These are phyloP conservation scores for Puccinia hordei DNA, from an alignment of 1,284 basidiomycete genomes.

Conservation along the genomic window DNA sequence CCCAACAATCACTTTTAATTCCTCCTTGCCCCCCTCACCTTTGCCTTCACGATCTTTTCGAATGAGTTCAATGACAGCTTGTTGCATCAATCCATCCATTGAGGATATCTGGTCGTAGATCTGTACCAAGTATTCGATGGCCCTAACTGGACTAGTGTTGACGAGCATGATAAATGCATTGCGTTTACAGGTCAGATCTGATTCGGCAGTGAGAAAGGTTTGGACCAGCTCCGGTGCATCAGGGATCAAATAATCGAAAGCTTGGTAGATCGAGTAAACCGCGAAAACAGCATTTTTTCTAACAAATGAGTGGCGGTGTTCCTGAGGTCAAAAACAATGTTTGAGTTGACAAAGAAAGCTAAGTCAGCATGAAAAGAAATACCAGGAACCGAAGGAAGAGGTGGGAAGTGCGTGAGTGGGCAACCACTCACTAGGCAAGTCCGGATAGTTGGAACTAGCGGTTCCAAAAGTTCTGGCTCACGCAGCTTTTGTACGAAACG, in stretches of 20 bases:
- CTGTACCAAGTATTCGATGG: constrained; percentile 84
- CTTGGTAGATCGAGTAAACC: constrained; percentile 87
- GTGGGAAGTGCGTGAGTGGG: neutral
- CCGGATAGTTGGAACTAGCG: constrained; percentile 88
- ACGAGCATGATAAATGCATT: constrained; percentile 96
- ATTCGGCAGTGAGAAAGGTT: constrained; percentile 95
- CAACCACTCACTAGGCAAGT: constrained; percentile 68
- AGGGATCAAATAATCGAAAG: constrained; percentile 90
- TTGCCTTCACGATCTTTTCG: constrained; percentile 72
- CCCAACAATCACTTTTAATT: constrained; percentile 69
- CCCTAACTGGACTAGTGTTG: constrained; percentile 82
- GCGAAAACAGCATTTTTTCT: constrained; percentile 99
- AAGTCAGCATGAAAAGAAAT: neutral
- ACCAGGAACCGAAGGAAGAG: neutral
- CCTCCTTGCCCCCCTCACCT: constrained; percentile 53
- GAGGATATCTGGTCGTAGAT: constrained; percentile 80
- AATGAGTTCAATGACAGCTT: constrained; percentile 93
- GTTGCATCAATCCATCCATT: constrained; percentile 92
- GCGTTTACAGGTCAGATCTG: constrained; percentile 93
- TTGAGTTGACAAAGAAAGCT: neutral
- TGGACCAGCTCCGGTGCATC: constrained; percentile 96
- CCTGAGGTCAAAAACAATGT: constrained; percentile 58
- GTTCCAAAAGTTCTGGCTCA: constrained; percentile 92
- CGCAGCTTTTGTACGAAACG: constrained; percentile 95
- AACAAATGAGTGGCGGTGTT: constrained; percentile 97